Percentiles rank a stretch among this genome's conserved stretches.
phyloP scores from a whole-genome alignment of 1,284 basidiomycete genomes.

The Cutaneotrichosporon sp. region DNA sequence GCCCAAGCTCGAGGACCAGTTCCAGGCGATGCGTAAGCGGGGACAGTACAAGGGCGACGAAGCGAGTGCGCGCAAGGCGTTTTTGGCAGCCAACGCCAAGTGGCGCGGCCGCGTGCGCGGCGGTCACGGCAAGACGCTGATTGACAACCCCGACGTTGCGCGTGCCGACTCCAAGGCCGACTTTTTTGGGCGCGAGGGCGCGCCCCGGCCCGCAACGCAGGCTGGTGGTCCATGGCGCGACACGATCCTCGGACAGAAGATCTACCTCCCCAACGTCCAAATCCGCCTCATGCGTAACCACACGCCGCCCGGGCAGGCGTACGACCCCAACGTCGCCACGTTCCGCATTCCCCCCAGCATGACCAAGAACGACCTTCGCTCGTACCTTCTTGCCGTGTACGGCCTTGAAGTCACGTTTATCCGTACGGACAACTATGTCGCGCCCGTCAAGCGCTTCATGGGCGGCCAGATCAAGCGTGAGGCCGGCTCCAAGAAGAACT shows the following conservation, averaged over 20 bases:
- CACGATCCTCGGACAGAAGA: constrained; percentile 65
- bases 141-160: background rate
- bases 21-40: constrained; percentile 29
- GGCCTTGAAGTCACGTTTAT: constrained; percentile 86
- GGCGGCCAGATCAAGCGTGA: constrained; percentile 27
- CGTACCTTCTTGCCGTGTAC: constrained; percentile 76
- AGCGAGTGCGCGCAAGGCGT: constrained; percentile 28
- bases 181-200: constrained; percentile 12
- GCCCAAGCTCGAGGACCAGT: constrained; percentile 33
- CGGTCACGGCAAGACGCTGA: background rate
- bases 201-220: background rate
- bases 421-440: constrained; percentile 81
- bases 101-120: constrained; percentile 42
- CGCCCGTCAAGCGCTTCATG: constrained; percentile 51
- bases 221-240: constrained; percentile 7
- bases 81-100: constrained; percentile 28
- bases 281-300: constrained; percentile 80
- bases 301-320: constrained; percentile 68
- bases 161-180: constrained; percentile 6
- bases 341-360: constrained; percentile 77
- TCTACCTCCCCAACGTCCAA: constrained; percentile 83
- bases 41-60: constrained; percentile 32
- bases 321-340: constrained; percentile 91
- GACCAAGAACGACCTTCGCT: constrained; percentile 86
- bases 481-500: constrained; percentile 53